Percentiles rank a stretch among this genome's conserved stretches.
Evolutionary conservation across 768 basidiomycete species (phyloP).

Genomic region (Amanita rimosa): DNA sequence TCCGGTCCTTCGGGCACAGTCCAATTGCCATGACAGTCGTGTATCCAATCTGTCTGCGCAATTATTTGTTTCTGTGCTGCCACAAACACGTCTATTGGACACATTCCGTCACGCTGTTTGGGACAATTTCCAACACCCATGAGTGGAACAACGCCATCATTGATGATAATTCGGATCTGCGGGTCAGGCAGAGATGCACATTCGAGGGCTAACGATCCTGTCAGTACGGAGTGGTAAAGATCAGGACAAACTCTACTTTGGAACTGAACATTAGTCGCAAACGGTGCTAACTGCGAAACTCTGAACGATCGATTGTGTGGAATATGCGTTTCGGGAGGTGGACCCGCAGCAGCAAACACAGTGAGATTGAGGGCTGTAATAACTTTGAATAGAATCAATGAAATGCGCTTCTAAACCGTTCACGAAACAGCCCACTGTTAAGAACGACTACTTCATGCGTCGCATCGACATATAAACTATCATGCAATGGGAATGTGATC

Average conservation of each 20-base stretch:
- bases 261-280: slow-evolving; percentile 83
- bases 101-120: slow-evolving; percentile 64
- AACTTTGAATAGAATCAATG: slow-evolving; percentile 28
- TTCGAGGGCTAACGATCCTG: slow-evolving; percentile 39
- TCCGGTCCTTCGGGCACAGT: slow-evolving; percentile 46
- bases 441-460: slow-evolving; percentile 88
- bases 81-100: slow-evolving; percentile 63
- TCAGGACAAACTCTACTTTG: slow-evolving; percentile 44
- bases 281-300: slow-evolving; percentile 70
- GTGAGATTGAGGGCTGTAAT: slow-evolving; percentile 81
- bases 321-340: slow-evolving; percentile 67
- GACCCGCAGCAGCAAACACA: slow-evolving; percentile 59
- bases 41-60: slow-evolving; percentile 55
- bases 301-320: slow-evolving; percentile 56
- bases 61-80: slow-evolving; percentile 57
- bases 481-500: slow-evolving; percentile 58
- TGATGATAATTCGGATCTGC: slow-evolving; percentile 77
- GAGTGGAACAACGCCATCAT: slow-evolving; percentile 79
- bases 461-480: slow-evolving; percentile 77
- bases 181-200: slow-evolving; percentile 38
- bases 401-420: background rate
- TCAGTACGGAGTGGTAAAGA: slow-evolving; percentile 3
- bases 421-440: slow-evolving; percentile 42
- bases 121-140: slow-evolving; percentile 70
- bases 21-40: slow-evolving; percentile 75